Evolutionary conservation across 805 yeast genomes (phyloP), one percentile per base, ranked within the genome.

Genomic region (Torulaspora maleeae): DNA sequence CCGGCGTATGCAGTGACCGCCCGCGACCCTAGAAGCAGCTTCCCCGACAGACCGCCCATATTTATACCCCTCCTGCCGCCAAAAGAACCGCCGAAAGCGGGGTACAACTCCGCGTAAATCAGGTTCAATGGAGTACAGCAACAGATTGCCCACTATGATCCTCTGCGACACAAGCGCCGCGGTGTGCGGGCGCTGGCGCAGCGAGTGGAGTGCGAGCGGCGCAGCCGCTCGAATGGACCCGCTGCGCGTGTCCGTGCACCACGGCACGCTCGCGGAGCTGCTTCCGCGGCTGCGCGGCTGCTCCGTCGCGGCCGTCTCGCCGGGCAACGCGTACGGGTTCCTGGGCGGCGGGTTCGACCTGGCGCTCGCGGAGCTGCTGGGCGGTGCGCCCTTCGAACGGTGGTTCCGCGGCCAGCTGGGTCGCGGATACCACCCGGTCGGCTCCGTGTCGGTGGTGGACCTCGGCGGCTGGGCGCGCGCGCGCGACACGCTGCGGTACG

Each of bases 311-410:
- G 63, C 76, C 13, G 69, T 76, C 1, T 74, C 79, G 2, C 80
- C 80, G 1, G 80, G 80, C 1, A 76, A 76, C 47, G 71, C 77
- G 2, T 63, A 70, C 42, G 80, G 79, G 3, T 70, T 64, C 39
- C 60, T 76, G 51, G 76, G 75, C 3, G 81, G 80, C 2, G 80
- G 80, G 1, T 73, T 76, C 53, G 80, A 76, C 53, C 52, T 59
- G 3, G 67, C 63, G 2, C n/a, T 63, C 22, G 43, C 48, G 29
- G 37, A 49, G 15, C 55, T 55, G 38, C 56, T 60, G 41, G 67
- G 67, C 29, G 63, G 59, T 1, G 25, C 36, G 12, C 45, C 45
- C 12, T 63, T 63, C 45, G 66, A 64, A 36, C 17, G 43, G 25
- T 63, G 63, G 63, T 56, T 64, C 39, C 46, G 63, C 41, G 37